Evolutionary conservation across 148 eudicot genomes (phyloP), one percentile per base, ranked within the genome.

Genomic region (Mesembryanthemum crystallinum): DNA sequence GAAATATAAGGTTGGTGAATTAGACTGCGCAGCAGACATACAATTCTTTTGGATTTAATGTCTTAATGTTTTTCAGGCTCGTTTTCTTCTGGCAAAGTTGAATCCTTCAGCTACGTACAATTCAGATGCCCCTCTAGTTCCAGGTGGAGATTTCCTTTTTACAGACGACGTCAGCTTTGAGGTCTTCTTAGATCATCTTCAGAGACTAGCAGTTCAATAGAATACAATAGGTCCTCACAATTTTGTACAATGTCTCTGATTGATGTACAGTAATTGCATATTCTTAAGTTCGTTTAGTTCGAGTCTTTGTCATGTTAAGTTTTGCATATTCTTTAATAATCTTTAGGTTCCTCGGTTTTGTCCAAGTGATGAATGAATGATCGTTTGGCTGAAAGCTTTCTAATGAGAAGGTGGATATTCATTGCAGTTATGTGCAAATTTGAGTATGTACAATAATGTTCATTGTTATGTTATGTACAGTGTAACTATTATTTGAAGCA

Each of bases 81-180:
- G 98, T 71, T 95, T 95, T 79, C 89, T 95, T 32, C 83, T 95
- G 85, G 98, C 97, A 51, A 95, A 92, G 84, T 83, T 95, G 82
- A 95, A 95, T 77, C 98, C 98, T 73, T 95, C 98, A 47, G 88
- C 96, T 11, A 95, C 97, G 63, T 90, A 95, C 86, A 95, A 89
- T 76, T 85, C 92, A 8, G 90, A 86, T 64, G 78, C 85, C 72
- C 91, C 88, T 57, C 62, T 85, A 69, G 84, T 78, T 75, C 86
- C 97, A n/a, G 96, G 94, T 27, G 97, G 92, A 8, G 98, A 94
- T 80, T 78, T 92, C 80, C 81, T 94, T 25, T 94, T 92, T 80
- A 92, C 98, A 7, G 98, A 94, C 75, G 98, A 94, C 80, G 97
- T 94, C 71, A 90, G 97, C 85, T 90, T 90, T 80, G 96, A 92